These are phyloP conservation scores for Whalleya microplaca DNA, from an alignment of 2,329 filamentous ascomycete species.

Conservation along the genomic window DNA sequence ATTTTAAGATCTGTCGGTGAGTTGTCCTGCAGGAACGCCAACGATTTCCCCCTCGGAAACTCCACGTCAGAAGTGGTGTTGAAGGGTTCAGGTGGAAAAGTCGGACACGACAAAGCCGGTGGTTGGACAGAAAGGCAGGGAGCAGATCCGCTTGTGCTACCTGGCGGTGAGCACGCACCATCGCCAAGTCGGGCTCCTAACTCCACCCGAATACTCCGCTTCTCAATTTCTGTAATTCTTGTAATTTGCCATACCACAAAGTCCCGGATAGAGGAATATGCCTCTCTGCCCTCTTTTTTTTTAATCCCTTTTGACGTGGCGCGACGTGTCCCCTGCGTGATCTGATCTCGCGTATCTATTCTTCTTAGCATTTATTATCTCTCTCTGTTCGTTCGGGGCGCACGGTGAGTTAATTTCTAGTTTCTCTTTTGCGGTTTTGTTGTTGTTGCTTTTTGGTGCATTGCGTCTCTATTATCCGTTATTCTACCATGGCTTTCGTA, in stretches of 20 bases:
- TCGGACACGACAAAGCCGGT: neutral
- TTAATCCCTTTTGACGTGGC: neutral
- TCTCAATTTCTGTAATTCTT: neutral
- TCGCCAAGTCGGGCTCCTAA: neutral
- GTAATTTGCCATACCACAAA: neutral
- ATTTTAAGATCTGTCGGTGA: neutral
- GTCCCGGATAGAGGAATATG: neutral
- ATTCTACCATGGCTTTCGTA: conserved; percentile 16
- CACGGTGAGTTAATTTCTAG: neutral
- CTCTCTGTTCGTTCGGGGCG: neutral
- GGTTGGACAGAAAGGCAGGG: neutral
- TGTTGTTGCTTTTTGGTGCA: neutral
- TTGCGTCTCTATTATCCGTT: neutral
- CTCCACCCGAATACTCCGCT: neutral
- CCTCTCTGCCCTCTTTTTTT: too few species aligned
- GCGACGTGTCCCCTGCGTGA: neutral
- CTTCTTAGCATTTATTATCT: neutral
- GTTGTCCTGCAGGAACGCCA: neutral
- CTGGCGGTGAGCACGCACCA: neutral
- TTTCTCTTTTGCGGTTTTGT: neutral
- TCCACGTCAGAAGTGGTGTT: neutral
- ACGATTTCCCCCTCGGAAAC: neutral
- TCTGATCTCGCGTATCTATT: neutral
- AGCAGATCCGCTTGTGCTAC: neutral
- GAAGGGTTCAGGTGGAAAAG: neutral